phyloP scores from a whole-genome alignment of 2,329 filamentous ascomycete genomes.

The Aspergillus flavus region DNA sequence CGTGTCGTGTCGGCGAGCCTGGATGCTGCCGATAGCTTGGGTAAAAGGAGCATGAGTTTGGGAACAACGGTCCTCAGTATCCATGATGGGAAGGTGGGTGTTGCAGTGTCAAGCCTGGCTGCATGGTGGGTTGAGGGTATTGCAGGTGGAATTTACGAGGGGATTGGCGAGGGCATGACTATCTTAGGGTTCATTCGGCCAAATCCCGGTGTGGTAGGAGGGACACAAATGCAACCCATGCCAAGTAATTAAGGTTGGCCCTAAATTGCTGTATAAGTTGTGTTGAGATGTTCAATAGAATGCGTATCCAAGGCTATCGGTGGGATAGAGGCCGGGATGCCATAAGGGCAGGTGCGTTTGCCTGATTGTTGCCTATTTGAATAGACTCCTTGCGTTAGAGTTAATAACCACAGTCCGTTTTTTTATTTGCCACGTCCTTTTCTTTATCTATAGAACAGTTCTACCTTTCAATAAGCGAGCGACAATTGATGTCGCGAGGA shows the following conservation, averaged over 20 bases:
- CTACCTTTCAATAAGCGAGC: background rate
- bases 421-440: background rate
- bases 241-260: background rate
- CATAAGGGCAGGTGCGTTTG: background rate
- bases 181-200: constrained; percentile 42
- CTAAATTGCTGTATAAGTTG: background rate
- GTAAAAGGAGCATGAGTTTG: constrained; percentile 55
- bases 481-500: background rate
- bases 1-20: constrained; percentile 57
- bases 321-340: background rate
- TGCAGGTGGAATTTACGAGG: constrained; percentile 68
- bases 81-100: constrained; percentile 66
- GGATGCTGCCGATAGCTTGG: constrained; percentile 56
- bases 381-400: background rate
- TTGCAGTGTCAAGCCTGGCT: constrained; percentile 57
- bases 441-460: background rate
- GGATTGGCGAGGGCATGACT: constrained; percentile 57
- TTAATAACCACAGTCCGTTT: background rate
- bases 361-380: background rate
- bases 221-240: background rate
- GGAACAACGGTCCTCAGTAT: constrained; percentile 61
- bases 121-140: constrained; percentile 67
- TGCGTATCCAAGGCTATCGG: background rate
- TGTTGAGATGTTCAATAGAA: background rate
- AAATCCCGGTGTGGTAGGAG: background rate